These are phyloP conservation scores for Pestalotiopsis sp. DNA, from an alignment of 2,329 filamentous ascomycete genomes.

Conservation along the genomic window DNA sequence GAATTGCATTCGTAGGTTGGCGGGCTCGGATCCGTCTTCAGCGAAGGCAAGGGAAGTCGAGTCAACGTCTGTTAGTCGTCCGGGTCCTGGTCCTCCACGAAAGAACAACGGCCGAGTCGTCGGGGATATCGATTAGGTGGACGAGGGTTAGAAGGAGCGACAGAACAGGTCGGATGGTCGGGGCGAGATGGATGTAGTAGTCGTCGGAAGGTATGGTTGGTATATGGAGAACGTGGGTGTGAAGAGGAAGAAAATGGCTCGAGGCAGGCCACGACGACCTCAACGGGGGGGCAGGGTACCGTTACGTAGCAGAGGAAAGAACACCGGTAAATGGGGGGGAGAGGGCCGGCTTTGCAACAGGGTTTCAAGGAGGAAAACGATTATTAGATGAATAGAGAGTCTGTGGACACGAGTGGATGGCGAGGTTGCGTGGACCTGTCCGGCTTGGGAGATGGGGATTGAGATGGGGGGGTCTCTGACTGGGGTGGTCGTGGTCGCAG, in stretches of 20 bases:
- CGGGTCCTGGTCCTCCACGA: neutral
- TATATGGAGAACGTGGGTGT: constrained; percentile 4
- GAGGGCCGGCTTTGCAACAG: neutral
- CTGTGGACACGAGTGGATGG: constrained; percentile 8
- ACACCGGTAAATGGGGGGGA: constrained; percentile 4
- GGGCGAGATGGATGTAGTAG: neutral
- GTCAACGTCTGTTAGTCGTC: neutral
- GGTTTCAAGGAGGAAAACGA: constrained; percentile 13
- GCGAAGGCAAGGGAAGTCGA: neutral
- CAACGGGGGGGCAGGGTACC: constrained; percentile 5
- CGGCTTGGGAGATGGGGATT: constrained; percentile 1
- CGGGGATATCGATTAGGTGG: neutral
- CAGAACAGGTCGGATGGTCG: constrained; percentile 1
- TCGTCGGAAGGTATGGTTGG: constrained; percentile 1
- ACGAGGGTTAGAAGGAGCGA: neutral
- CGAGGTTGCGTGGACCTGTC: constrained; percentile 12
- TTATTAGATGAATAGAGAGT: constrained; percentile 9
- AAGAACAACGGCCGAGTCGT: neutral
- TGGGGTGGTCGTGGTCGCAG: neutral
- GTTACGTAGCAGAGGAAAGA: constrained; percentile 8
- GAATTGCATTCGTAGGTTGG: constrained; percentile 13
- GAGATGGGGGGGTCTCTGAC: neutral
- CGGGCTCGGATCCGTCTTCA: neutral
- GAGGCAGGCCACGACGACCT: constrained; percentile 2
- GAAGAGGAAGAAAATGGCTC: neutral